Percentiles rank a stretch among this genome's conserved stretches.
These are phyloP conservation scores for Cardamine occulta DNA, from an alignment of 345 rosid species.

Conservation along the genomic window DNA sequence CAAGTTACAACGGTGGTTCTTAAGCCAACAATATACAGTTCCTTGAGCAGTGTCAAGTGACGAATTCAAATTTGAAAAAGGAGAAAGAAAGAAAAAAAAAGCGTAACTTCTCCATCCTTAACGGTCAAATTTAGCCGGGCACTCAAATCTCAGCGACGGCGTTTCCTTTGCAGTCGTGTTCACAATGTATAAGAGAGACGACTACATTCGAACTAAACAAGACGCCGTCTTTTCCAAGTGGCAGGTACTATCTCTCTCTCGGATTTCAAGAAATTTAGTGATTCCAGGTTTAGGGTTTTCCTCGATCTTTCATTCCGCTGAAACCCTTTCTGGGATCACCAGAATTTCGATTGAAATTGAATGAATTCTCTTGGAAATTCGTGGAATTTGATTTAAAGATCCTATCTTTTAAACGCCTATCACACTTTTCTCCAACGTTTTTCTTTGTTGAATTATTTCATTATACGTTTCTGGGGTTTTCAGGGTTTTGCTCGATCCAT, in stretches of 20 bases:
- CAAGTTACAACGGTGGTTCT: background rate
- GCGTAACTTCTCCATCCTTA: background rate
- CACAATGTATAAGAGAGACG: slow-evolving; percentile 64
- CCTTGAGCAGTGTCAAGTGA: background rate
- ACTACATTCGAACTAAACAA: slow-evolving; percentile 62
- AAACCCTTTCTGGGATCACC: slow-evolving; percentile 2
- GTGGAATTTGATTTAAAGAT: background rate
- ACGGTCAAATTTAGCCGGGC: background rate
- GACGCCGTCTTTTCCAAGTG: slow-evolving; percentile 69
- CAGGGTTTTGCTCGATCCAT: slow-evolving; percentile 36
- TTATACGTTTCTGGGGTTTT: slow-evolving; percentile 7
- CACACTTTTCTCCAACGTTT: slow-evolving; percentile 1
- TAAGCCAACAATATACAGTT: background rate
- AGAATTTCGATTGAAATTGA: slow-evolving; percentile 2
- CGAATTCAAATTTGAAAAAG: slow-evolving; percentile 29
- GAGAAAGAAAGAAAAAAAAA: background rate
- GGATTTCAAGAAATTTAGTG: background rate
- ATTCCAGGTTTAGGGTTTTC: slow-evolving; percentile 7
- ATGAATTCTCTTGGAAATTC: background rate
- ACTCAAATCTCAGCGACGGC: slow-evolving; percentile 16
- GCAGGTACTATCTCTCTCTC: slow-evolving; percentile 54
- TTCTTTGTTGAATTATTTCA: background rate
- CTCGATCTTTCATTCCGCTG: background rate
- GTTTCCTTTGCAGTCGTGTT: slow-evolving; percentile 2
- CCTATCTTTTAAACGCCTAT: background rate